These are phyloP conservation scores for Cytidiella melzeri DNA, from an alignment of 768 basidiomycete genomes.

Conservation along the genomic window DNA sequence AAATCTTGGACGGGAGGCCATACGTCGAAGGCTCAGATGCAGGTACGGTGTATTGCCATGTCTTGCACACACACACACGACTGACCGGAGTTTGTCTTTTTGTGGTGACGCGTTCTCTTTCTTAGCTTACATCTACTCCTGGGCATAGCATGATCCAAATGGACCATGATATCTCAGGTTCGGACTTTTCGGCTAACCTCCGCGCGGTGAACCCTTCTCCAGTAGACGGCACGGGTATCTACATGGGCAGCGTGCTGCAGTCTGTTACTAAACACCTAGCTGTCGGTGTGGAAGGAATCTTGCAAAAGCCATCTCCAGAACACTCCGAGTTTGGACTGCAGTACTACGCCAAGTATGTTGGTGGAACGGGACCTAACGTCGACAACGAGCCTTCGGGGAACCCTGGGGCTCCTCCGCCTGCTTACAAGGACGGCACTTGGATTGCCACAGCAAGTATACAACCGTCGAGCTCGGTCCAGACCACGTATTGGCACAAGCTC, in stretches of 20 bases:
- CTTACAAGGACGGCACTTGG: slow-evolving; percentile 64
- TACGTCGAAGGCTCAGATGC: slow-evolving; percentile 82
- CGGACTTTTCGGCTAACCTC: slow-evolving; percentile 78
- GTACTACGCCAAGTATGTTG: slow-evolving; percentile 76
- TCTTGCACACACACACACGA: not conserved
- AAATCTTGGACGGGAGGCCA: slow-evolving; percentile 77
- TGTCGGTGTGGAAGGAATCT: slow-evolving; percentile 78
- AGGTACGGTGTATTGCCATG: slow-evolving; percentile 45
- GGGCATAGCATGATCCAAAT: slow-evolving; percentile 90
- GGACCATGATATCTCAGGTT: slow-evolving; percentile 90
- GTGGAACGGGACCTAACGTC: not conserved
- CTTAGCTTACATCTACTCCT: slow-evolving; percentile 66
- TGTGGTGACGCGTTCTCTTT: not conserved
- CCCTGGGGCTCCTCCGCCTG: not conserved
- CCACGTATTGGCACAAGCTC: slow-evolving; percentile 95
- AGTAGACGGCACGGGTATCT: slow-evolving; percentile 83
- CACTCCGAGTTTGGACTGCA: slow-evolving; percentile 66
- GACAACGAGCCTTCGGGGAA: not conserved
- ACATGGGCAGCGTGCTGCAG: slow-evolving; percentile 87
- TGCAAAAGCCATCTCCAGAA: slow-evolving; percentile 72
- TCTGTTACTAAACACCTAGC: slow-evolving; percentile 89
- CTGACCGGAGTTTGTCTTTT: slow-evolving; percentile 16
- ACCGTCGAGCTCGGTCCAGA: slow-evolving; percentile 69
- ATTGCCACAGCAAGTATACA: slow-evolving; percentile 92
- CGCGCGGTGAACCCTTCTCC: slow-evolving; percentile 92